Base-by-base conservation (phyloP, 495 filamentous ascomycete species). In the Aspergillus biplanus region DNA sequence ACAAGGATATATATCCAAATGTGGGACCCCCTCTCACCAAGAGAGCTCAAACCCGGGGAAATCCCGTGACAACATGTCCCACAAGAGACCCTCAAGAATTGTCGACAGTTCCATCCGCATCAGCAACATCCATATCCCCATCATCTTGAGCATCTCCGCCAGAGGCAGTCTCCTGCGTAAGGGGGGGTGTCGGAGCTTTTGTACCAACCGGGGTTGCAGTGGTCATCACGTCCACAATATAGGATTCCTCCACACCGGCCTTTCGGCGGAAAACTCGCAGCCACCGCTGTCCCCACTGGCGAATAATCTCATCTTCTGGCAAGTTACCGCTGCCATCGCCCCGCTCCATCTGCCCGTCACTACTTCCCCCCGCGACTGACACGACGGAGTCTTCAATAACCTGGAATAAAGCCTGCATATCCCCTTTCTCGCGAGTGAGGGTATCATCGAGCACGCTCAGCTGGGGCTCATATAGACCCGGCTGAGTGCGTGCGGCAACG, bases 271-370 rank as follows among this genome's bases (percentile, higher is more conserved):
- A 97, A 2, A 94, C 93, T 47, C 89, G 83, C 50, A 92, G 76
- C 95, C 95, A 99, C 16, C 91, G 81, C 71, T 85, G 83, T 4
- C 89, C 94, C 95, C 94, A 97, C 60, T 84, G 84, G 63, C 86
- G 84, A 50, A 97, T 82, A 60, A 93, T 80, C 58, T 81, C 84
- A 66, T 91, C 85, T 27, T 83, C 82, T 32, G 75, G 73, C 8
- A 75, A 59, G 59, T 70, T 69, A 3, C 78, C 78, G 50, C 69
- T 73, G 57, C 77, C 76, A 65, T 79, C 77, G 16, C 73, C 78
- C n/a, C 75, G 71, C 72, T 87, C 86, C 69, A 86, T 85, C 64
- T 88, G 81, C 68, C 87, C 84, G 63, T 96, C 91, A 72, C 90
- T 88, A 67, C 80, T 87, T 8, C 90, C 92, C 6, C 78, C 72